phyloP scores from a whole-genome alignment of 2,329 filamentous ascomycete species.

The Amesomyces nigricolor region DNA sequence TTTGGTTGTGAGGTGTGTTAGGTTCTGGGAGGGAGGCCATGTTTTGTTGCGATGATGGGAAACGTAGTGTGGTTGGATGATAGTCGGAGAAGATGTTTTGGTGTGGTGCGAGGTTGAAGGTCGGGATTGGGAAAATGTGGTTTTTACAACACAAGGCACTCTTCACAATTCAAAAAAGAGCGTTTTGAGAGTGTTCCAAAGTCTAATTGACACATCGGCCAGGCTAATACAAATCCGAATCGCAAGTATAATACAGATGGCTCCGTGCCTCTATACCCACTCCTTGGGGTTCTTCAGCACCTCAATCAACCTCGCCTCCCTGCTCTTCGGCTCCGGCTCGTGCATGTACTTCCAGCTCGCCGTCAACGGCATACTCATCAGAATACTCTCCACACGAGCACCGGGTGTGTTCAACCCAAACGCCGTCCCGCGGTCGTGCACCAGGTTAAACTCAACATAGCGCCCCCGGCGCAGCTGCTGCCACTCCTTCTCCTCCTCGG shows the following conservation, averaged over 20 bases:
- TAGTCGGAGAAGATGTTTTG: too few relatives aligned
- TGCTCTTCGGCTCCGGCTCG: constrained; percentile 64
- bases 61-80: too few relatives aligned
- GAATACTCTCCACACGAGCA: constrained; percentile 87
- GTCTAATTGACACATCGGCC: too few relatives aligned
- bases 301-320: constrained; percentile 76
- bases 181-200: too few relatives aligned
- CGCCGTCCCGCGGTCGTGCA: constrained; percentile 90
- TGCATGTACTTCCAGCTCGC: constrained; percentile 97
- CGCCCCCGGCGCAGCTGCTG: constrained; percentile 90
- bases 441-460: constrained; percentile 97
- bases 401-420: constrained; percentile 93
- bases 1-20: neutral
- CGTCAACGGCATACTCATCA: constrained; percentile 93
- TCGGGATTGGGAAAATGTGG: too few relatives aligned
- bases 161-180: too few relatives aligned
- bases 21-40: neutral
- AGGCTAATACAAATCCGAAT: constrained; percentile 1
- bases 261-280: constrained; percentile 48
- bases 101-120: too few relatives aligned
- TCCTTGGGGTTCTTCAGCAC: constrained; percentile 60
- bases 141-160: too few relatives aligned
- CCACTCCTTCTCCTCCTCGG: constrained; percentile 84
- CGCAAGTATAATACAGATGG: neutral
- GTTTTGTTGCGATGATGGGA: too few relatives aligned